A percentile compares a stretch with the other conserved stretches of the same genome.
Evolutionary conservation across 148 eudicot species (phyloP).

Genomic region (Silene latifolia): DNA sequence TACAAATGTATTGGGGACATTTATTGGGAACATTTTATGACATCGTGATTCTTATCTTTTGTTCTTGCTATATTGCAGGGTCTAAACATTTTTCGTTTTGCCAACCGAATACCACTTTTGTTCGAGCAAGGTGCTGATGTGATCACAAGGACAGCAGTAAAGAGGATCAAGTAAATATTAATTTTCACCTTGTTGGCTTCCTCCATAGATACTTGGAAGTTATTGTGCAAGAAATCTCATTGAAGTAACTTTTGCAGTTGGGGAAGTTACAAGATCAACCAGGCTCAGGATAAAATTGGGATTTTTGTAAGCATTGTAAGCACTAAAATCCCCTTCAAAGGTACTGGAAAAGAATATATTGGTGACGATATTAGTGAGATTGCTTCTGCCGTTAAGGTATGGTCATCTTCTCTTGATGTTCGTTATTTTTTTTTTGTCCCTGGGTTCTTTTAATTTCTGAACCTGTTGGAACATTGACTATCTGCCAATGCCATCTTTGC

Average conservation of each 20-base stretch:
- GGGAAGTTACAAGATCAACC: slow-evolving; percentile 94
- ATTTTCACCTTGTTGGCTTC: not conserved
- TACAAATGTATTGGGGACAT: slow-evolving; percentile 8
- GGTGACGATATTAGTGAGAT: slow-evolving; percentile 98
- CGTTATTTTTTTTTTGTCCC: not conserved
- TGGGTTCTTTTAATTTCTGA: not conserved
- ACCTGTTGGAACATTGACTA: not conserved
- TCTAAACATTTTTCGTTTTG: slow-evolving; percentile 89
- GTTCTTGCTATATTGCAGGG: slow-evolving; percentile 46
- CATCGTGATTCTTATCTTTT: not conserved
- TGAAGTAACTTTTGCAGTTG: slow-evolving; percentile 54
- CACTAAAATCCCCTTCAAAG: slow-evolving; percentile 98
- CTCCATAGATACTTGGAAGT: not conserved
- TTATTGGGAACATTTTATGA: not conserved
- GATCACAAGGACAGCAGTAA: slow-evolving; percentile 85
- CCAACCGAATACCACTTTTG: slow-evolving; percentile 96
- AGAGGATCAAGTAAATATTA: slow-evolving; percentile 80
- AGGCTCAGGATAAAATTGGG: slow-evolving; percentile 90
- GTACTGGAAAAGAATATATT: slow-evolving; percentile 98
- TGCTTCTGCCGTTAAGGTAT: slow-evolving; percentile 91
- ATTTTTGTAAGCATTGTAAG: slow-evolving; percentile 99
- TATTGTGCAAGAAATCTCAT: slow-evolving; percentile 27
- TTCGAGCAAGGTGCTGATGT: slow-evolving; percentile 99
- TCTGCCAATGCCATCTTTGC: slow-evolving; percentile 18
- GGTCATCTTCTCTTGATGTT: slow-evolving; percentile 5